Evolutionary conservation across 805 yeast genomes (phyloP), one percentile per base, ranked within the genome.

Genomic region (Brettanomyces bruxellensis): DNA sequence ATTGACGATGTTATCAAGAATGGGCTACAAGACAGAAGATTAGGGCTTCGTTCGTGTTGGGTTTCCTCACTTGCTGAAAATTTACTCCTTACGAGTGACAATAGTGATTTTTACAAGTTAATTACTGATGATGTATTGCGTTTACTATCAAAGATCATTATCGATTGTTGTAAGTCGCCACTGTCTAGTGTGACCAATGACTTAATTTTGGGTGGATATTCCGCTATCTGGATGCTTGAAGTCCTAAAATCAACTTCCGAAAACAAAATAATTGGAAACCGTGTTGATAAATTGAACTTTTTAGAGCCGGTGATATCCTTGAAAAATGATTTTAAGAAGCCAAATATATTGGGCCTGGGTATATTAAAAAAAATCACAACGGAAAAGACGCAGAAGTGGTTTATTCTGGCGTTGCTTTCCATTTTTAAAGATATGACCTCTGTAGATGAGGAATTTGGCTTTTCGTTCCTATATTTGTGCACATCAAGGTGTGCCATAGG

Each of bases 21-120:
- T 14, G 96, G 96, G 0, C 65, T 88, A 12, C 59, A 64, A 12
- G 90, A 86, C 36, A 73, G 84, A 55, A 86, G 85, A 52, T 62
- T 73, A 11, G 75, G 75, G 32, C 62, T 86, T 24, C 75, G 83
- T 53, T 78, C 77, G 56, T 28, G 78, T 4, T 52, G 59, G 1
- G 52, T 59, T 5, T 44, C 72, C 3, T n/a, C 23, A n/a, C 23
- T 18, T 6, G 23, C 38, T 6, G 38, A 35, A 18, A 35, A 35
- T 7, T 35, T 18, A 8, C 6, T 8, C 8, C 14, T 18, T 18
- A n/a, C 7, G 7, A 12, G 13, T n/a, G n/a, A n/a, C 6, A 8
- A 35, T n/a, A 35, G 6, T 18, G n/a, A 35, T n/a, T n/a, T 35
- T 35, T 35, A n/a, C 23, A 24, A 14, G 43, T 46, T 6, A 13